phyloP scores from a whole-genome alignment of 192 early-diverging fungal genomes.

The Coemansia sp. region DNA sequence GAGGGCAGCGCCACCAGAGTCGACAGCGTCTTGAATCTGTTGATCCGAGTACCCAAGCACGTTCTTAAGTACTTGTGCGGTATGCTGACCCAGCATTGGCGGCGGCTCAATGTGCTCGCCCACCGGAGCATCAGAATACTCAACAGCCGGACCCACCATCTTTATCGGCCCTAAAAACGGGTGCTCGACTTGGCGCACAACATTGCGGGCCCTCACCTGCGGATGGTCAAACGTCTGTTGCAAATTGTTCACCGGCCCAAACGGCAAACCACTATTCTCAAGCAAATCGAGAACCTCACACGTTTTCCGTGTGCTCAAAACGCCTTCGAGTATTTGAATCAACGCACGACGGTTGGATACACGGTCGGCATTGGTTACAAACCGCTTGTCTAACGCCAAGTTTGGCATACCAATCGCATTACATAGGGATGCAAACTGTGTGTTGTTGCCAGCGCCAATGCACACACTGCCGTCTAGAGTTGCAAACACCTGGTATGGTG shows the following conservation, averaged over 20 bases:
- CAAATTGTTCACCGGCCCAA: slow-evolving; percentile 80
- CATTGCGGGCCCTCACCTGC: slow-evolving; percentile 63
- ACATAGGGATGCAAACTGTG: slow-evolving; percentile 75
- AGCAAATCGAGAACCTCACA: slow-evolving; percentile 63
- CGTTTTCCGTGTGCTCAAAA: slow-evolving; percentile 57
- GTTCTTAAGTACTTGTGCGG: slow-evolving; percentile 66
- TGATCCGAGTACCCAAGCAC: slow-evolving; percentile 65
- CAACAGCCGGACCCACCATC: slow-evolving; percentile 71
- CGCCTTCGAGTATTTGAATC: slow-evolving; percentile 57
- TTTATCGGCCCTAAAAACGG: slow-evolving; percentile 76
- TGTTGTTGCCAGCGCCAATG: slow-evolving; percentile 89
- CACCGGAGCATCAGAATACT: slow-evolving; percentile 68
- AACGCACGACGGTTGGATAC: slow-evolving; percentile 71
- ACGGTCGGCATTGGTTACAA: slow-evolving; percentile 69
- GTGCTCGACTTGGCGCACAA: slow-evolving; percentile 83
- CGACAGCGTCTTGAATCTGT: slow-evolving; percentile 54
- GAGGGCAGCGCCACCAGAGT: slow-evolving; percentile 17
- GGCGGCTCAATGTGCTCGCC: slow-evolving; percentile 71
- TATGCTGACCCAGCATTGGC: slow-evolving; percentile 87
- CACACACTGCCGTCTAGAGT: slow-evolving; percentile 79
- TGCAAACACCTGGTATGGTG: slow-evolving; percentile 86
- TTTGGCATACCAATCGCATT: slow-evolving; percentile 49
- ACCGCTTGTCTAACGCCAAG: slow-evolving; percentile 56
- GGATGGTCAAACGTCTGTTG: slow-evolving; percentile 76
- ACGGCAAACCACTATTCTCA: slow-evolving; percentile 72